Base-by-base conservation (phyloP, 208 protist genomes). In the Trypanosoma mega region DNA sequence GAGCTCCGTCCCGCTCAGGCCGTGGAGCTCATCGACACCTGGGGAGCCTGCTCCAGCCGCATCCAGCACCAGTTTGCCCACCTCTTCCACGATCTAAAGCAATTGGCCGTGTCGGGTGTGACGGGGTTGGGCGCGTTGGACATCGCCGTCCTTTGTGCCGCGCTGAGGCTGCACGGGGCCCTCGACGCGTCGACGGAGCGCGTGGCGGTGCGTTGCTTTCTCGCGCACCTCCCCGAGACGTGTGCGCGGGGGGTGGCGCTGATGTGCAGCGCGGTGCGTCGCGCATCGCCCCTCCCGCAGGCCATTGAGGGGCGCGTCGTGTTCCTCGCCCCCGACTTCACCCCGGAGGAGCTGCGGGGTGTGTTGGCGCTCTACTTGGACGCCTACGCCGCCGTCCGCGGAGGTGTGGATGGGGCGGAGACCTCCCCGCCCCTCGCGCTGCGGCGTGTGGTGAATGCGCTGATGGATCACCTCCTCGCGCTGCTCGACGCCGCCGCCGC, bases 241-340 rank as follows among this genome's bases (percentile, higher is more conserved):
- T 91, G 84, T 57, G 80, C 88, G 12, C 78, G 82, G 39, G 90
- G 82, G 0, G 70, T 70, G 16, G 85, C 85, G 26, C 78, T 92
- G 68, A 63, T 91, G 60, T 91, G 90, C 61, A 67, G 80, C 18
- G 76, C 82, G 5, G 57, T 78, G 29, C 20, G 27, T 29, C 55
- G 62, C 14, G 46, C 68, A 16, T 53, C 89, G 48, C 36, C 43
- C 36, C 47, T 87, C 31, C 70, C 81, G 14, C 76, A 85, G 44
- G 62, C 50, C 23, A 81, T 92, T 74, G 79, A 74, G 41, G 63
- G 76, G 8, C 72, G 88, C 16, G 76, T 82, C 2, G 54, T 95
- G 9, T 95, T 91, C 56, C 74, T 95, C 5, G 68, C 80, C 0
- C 88, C 82, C 5, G 85, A 92, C 66, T 92, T 90, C 68, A 90